Percentiles rank a stretch among this genome's conserved stretches.
phyloP scores from a whole-genome alignment of 805 yeast genomes.

The Sugiyamaella mastotermitis region DNA sequence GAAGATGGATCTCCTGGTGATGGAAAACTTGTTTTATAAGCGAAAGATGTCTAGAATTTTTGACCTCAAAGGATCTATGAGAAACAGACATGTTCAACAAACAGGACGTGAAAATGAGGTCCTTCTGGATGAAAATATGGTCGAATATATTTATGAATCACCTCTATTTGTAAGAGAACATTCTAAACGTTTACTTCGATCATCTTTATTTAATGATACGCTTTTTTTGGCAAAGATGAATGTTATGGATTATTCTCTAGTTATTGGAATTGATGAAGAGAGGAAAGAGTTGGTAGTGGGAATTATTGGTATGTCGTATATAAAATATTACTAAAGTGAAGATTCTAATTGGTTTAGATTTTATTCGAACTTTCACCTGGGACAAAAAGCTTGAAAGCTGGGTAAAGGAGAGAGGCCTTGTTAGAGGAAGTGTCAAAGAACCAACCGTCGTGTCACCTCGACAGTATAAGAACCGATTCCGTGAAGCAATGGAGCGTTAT shows the following conservation, averaged over 20 bases:
- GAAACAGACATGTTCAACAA: slow-evolving; percentile 93
- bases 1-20: slow-evolving; percentile 84
- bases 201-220: slow-evolving; percentile 93
- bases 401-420: slow-evolving; percentile 94
- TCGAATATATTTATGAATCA: slow-evolving; percentile 92
- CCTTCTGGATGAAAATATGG: slow-evolving; percentile 93
- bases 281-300: slow-evolving; percentile 75
- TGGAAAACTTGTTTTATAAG: slow-evolving; percentile 92
- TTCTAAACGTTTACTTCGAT: slow-evolving; percentile 76
- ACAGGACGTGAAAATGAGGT: slow-evolving; percentile 96
- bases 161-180: slow-evolving; percentile 93
- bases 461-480: slow-evolving; percentile 86
- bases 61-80: slow-evolving; percentile 96
- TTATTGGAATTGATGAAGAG: slow-evolving; percentile 76
- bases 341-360: slow-evolving; percentile 38
- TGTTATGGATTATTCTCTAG: slow-evolving; percentile 96
- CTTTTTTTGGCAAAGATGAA: slow-evolving; percentile 92
- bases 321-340: background rate
- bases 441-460: slow-evolving; percentile 97
- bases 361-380: slow-evolving; percentile 96
- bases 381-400: slow-evolving; percentile 96
- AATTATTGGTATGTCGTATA: slow-evolving; percentile 48
- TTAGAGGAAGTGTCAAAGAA: slow-evolving; percentile 78
- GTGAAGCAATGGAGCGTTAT: slow-evolving; percentile 97
- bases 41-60: slow-evolving; percentile 77